These are phyloP conservation scores for Zygoascus ofunaensis DNA, from an alignment of 805 yeast genomes.

Conservation along the genomic window DNA sequence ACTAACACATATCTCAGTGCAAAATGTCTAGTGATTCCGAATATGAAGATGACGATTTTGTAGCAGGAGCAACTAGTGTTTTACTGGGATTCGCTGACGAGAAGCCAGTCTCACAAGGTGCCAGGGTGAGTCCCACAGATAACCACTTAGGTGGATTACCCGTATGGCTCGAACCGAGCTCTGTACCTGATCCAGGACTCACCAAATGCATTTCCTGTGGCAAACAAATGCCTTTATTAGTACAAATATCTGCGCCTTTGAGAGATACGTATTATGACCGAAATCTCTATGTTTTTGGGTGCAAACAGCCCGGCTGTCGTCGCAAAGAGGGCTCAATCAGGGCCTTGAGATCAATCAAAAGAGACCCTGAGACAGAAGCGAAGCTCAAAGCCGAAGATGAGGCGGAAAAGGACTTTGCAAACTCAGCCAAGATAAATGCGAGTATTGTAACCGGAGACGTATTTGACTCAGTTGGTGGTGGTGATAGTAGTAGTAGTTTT, in stretches of 20 bases:
- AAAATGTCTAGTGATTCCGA: constrained; percentile 15
- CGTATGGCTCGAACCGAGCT: constrained; percentile 56
- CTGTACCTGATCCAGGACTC: constrained; percentile 44
- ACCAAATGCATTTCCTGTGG: constrained; percentile 61
- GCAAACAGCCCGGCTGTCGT: constrained; percentile 55
- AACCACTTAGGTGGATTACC: constrained; percentile 78
- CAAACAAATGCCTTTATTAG: constrained; percentile 50
- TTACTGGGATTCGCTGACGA: constrained; percentile 31
- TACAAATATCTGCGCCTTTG: constrained; percentile 77
- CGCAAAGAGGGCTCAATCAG: constrained; percentile 61
- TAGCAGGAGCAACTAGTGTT: constrained; percentile 24
- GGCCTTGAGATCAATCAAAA: constrained; percentile 66
- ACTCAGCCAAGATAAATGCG: constrained; percentile 4
- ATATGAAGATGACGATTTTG: constrained; percentile 26
- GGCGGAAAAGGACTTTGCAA: constrained; percentile 3
- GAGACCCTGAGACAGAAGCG: constrained; percentile 41
- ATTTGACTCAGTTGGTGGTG: no score
- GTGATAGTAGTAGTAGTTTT: not conserved
- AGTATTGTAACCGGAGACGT: constrained; percentile 7
- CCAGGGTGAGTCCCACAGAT: constrained; percentile 32
- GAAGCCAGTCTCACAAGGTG: not conserved
- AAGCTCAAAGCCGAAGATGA: constrained; percentile 27
- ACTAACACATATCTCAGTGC: not conserved
- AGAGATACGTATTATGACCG: constrained; percentile 69
- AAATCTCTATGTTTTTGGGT: constrained; percentile 69